A percentile compares a stretch with the other conserved stretches of the same genome.
These are phyloP conservation scores for Carex scoparia DNA, from an alignment of 176 grass and related monocot genomes.

Conservation along the genomic window DNA sequence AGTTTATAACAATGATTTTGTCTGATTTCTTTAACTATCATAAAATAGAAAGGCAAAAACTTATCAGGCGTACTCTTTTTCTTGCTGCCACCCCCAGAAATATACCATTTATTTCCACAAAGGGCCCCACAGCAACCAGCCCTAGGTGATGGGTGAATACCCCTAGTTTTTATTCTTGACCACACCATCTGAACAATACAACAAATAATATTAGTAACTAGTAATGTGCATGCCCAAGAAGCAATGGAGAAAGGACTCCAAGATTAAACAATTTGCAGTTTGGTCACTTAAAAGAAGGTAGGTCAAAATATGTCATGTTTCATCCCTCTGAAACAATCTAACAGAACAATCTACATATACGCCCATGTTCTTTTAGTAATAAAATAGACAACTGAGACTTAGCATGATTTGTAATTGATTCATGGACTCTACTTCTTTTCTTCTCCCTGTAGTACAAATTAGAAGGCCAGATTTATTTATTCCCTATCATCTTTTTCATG, in stretches of 20 bases:
- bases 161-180: slow-evolving; percentile 85
- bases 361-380: not conserved
- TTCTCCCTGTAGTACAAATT: not conserved
- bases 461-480: not conserved
- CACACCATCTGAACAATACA: slow-evolving; percentile 77
- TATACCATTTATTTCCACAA: slow-evolving; percentile 98
- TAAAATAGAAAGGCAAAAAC: not conserved
- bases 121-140: slow-evolving; percentile 90
- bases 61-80: slow-evolving; percentile 62
- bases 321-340: not conserved
- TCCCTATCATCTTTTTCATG: not conserved
- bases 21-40: not conserved
- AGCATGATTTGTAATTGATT: not conserved
- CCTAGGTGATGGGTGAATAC: slow-evolving; percentile 87
- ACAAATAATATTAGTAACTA: not conserved
- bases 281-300: not conserved
- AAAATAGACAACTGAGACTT: not conserved
- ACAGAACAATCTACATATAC: not conserved
- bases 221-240: not conserved
- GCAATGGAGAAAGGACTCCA: not conserved
- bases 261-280: not conserved
- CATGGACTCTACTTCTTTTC: not conserved
- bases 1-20: not conserved
- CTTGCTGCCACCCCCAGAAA: slow-evolving; percentile 92
- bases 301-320: not conserved